Evolutionary conservation across 176 grass and related monocot genomes (phyloP).

Genomic region (Triticum monococcum): DNA sequence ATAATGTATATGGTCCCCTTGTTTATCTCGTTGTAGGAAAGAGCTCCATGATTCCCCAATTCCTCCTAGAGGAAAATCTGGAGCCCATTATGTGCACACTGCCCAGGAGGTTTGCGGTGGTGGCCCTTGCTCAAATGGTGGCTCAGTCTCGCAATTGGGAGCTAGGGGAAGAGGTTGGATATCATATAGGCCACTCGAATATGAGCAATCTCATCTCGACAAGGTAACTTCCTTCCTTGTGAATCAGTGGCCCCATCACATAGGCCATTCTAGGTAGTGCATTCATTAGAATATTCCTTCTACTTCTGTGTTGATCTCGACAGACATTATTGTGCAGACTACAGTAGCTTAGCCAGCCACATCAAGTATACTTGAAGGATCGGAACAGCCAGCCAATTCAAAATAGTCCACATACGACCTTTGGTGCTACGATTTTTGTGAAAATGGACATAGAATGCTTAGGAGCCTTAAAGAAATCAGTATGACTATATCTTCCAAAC

Average conservation of each 20-base stretch:
- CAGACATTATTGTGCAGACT: background rate
- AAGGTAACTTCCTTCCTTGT: constrained; percentile 43
- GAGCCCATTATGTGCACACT: constrained; percentile 93
- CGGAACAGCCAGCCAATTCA: too few species aligned
- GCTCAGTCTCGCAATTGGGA: constrained; percentile 70
- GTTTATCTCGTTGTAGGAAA: constrained; percentile 52
- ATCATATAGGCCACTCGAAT: constrained; percentile 93
- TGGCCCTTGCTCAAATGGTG: constrained; percentile 73
- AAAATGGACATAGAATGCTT: too few species aligned
- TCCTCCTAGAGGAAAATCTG: constrained; percentile 77
- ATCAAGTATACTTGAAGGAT: background rate
- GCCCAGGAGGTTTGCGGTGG: constrained; percentile 90
- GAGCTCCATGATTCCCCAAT: constrained; percentile 82
- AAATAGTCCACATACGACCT: too few species aligned
- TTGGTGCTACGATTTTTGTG: too few species aligned
- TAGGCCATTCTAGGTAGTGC: background rate
- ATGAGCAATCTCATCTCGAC: constrained; percentile 58
- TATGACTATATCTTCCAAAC: too few species aligned
- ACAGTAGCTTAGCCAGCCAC: background rate
- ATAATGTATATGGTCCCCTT: background rate
- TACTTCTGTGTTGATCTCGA: background rate
- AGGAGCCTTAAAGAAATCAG: too few species aligned
- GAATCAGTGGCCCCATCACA: background rate
- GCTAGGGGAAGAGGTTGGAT: constrained; percentile 82
- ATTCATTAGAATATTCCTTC: background rate